Evolutionary conservation across 2,329 filamentous ascomycete genomes (phyloP).

Genomic region (Alternaria solani): DNA sequence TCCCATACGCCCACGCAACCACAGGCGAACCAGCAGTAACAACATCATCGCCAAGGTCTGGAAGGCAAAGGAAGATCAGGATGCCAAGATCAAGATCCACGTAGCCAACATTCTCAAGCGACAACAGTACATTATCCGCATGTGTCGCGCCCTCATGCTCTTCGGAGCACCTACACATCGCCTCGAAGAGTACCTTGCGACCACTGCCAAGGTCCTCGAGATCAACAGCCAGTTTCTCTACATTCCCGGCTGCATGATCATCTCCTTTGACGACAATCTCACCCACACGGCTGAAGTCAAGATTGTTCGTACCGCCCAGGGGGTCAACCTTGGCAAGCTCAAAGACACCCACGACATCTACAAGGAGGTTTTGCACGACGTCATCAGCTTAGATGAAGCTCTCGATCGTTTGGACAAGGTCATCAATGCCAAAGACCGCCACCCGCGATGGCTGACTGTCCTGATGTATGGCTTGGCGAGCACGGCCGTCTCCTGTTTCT

Average conservation of each 20-base stretch:
- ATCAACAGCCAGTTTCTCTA: constrained; percentile 90
- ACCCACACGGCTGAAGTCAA: constrained; percentile 80
- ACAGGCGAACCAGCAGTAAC: constrained; percentile 35
- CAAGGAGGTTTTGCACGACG: constrained; percentile 79
- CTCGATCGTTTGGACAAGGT: constrained; percentile 69
- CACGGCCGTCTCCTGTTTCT: constrained; percentile 78
- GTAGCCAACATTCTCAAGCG: constrained; percentile 75
- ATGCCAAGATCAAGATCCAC: constrained; percentile 66
- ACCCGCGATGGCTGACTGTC: constrained; percentile 59
- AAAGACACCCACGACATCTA: constrained; percentile 79
- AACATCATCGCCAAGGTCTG: constrained; percentile 37
- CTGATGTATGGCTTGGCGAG: constrained; percentile 78
- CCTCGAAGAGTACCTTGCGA: constrained; percentile 87
- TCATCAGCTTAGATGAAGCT: constrained; percentile 73
- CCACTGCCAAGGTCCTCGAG: constrained; percentile 83
- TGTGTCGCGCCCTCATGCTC: constrained; percentile 85
- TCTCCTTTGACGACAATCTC: constrained; percentile 76
- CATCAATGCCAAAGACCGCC: constrained; percentile 64
- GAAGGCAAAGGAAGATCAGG: constrained; percentile 54
- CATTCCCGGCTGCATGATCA: constrained; percentile 89
- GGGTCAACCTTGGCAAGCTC: constrained; percentile 75
- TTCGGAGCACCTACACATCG: constrained; percentile 92
- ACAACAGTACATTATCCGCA: constrained; percentile 83
- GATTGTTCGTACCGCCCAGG: constrained; percentile 72
- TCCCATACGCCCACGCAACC: constrained; percentile 21